These are phyloP conservation scores for Mortierella sp. DNA, from an alignment of 371 early-diverging fungal species.

Conservation along the genomic window DNA sequence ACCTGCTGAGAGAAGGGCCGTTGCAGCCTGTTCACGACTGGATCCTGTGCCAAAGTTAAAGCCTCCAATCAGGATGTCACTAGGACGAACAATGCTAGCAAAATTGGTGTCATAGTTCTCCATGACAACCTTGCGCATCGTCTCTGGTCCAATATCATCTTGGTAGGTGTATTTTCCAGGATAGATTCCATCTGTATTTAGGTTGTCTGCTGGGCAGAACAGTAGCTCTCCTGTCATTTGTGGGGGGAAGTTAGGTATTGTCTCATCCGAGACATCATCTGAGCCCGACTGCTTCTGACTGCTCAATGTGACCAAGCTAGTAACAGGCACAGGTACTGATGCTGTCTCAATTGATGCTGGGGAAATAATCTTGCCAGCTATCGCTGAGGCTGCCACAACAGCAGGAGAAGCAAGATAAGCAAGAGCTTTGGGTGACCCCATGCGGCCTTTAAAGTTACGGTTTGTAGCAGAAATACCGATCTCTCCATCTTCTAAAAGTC, in stretches of 20 bases:
- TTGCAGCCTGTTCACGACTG: constrained; percentile 97
- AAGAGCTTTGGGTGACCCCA: constrained; percentile 92
- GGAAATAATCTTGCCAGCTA: constrained; percentile 83
- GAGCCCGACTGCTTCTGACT: constrained; percentile 14
- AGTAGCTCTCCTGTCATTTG: constrained; percentile 83
- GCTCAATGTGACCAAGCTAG: constrained; percentile 22
- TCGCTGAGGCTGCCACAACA: constrained; percentile 92
- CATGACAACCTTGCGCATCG: constrained; percentile 95
- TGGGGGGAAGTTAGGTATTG: constrained; percentile 79
- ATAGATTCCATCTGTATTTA: constrained; percentile 98
- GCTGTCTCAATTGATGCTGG: constrained; percentile 59
- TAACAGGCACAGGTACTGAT: constrained; percentile 19
- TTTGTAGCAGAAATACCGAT: constrained; percentile 98
- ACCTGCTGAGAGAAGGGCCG: constrained; percentile 89
- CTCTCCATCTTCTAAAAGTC: constrained; percentile 92
- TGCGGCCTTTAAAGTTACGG: constrained; percentile 97
- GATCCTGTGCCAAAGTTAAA: constrained; percentile 98
- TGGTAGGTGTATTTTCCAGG: constrained; percentile 97
- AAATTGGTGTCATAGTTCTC: constrained; percentile 96
- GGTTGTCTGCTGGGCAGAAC: constrained; percentile 90
- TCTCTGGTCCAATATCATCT: constrained; percentile 88
- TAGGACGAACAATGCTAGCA: constrained; percentile 68
- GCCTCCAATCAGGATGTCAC: constrained; percentile 90
- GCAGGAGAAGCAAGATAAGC: constrained; percentile 96
- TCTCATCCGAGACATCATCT: constrained; percentile 33